Conservation (phyloP, 2,329 filamentous ascomycete genomes). For the Raffaelea ambrosiae region DNA sequence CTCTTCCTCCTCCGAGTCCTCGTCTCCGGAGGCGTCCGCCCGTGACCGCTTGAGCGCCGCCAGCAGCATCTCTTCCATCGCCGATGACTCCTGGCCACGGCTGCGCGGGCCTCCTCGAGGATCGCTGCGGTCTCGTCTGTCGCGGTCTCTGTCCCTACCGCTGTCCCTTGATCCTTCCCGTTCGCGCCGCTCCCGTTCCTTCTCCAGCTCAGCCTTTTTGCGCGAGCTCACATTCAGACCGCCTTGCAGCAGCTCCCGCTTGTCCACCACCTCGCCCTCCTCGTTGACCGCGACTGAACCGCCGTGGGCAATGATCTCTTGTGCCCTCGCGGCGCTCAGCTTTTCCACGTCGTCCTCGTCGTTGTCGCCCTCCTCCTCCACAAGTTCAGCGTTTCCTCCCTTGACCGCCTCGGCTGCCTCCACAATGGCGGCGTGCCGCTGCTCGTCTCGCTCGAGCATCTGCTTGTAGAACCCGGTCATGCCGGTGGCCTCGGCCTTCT, state of each 20-base stretch:
- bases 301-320: constrained; percentile 55
- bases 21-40: not conserved
- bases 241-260: constrained; percentile 67
- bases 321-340: constrained; percentile 55
- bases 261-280: constrained; percentile 76
- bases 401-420: constrained; percentile 53
- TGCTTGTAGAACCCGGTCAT: constrained; percentile 75
- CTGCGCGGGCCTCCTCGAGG: constrained; percentile 41
- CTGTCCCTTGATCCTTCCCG: not conserved
- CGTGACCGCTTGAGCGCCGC: constrained; percentile 61
- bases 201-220: constrained; percentile 40
- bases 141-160: not conserved
- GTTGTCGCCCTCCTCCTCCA: constrained; percentile 34
- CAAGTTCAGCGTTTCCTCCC: constrained; percentile 30
- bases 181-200: constrained; percentile 3
- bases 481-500: constrained; percentile 49
- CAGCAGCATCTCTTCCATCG: constrained; percentile 72
- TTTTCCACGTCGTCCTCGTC: constrained; percentile 36
- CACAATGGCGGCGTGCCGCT: constrained; percentile 59
- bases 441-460: constrained; percentile 62
- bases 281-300: constrained; percentile 64
- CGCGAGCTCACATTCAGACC: constrained; percentile 65
- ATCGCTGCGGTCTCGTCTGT: constrained; percentile 19
- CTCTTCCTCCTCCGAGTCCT: constrained; percentile 51
- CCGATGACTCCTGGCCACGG: constrained; percentile 66